These are phyloP conservation scores for Paramecium primaurelia DNA, from an alignment of 73 alveolate genomes.

Conservation along the genomic window DNA sequence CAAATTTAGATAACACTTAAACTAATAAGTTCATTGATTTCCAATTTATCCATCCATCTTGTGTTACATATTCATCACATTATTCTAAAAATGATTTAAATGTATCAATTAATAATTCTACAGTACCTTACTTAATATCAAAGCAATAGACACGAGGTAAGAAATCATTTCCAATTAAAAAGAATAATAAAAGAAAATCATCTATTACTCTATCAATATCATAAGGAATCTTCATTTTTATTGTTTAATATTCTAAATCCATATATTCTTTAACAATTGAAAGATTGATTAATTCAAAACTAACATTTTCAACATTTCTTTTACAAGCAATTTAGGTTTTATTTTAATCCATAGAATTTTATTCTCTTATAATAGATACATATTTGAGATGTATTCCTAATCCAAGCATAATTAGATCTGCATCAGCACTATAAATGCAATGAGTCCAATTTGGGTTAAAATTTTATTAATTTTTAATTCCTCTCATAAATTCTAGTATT, in stretches of 20 bases:
- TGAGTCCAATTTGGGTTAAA: conserved; percentile 87
- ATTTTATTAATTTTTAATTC: conserved; percentile 65
- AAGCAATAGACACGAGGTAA: conserved; percentile 93
- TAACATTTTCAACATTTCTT: conserved; percentile 65
- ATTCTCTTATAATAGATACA: conserved; percentile 94
- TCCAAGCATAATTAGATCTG: conserved; percentile 97
- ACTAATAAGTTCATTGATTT: conserved; percentile 64
- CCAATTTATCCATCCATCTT: conserved; percentile 92
- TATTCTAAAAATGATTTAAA: conserved; percentile 84
- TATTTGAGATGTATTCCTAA: conserved; percentile 90
- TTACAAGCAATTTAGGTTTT: conserved; percentile 67
- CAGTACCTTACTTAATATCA: conserved; percentile 91
- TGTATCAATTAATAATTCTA: conserved; percentile 87
- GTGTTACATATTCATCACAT: conserved; percentile 85
- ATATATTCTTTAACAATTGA: conserved; percentile 90
- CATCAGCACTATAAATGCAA: conserved; percentile 98
- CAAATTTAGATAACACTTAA: neutral
- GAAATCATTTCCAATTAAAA: conserved; percentile 98
- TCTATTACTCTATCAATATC: conserved; percentile 94
- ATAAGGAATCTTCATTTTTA: conserved; percentile 74
- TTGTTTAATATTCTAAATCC: conserved; percentile 84
- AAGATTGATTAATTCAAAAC: conserved; percentile 81
- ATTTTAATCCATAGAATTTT: conserved; percentile 10
- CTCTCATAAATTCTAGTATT: conserved; percentile 91
- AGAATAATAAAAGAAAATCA: conserved; percentile 95